Percentiles rank a stretch among this genome's conserved stretches.
phyloP scores from a whole-genome alignment of 116 monocot species.

The Cymodocea nodosa region DNA sequence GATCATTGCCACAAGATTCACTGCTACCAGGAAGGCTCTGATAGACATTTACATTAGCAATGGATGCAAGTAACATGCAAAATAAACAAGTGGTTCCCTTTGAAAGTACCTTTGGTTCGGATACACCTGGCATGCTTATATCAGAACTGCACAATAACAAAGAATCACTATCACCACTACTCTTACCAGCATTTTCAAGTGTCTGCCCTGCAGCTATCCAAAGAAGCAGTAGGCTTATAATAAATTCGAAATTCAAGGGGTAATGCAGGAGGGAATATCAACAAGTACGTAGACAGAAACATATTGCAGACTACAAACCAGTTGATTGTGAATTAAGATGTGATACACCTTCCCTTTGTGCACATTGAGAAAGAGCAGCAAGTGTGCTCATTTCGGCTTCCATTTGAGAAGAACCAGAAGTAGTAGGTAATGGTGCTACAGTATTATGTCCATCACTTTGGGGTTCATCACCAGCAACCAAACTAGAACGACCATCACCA shows the following conservation, averaged over 20 bases:
- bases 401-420: neutral
- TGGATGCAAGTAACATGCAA: neutral
- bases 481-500: neutral
- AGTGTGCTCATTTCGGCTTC: neutral
- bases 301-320: neutral
- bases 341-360: neutral
- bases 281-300: neutral
- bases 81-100: neutral
- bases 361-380: neutral
- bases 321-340: neutral
- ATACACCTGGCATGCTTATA: neutral
- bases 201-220: neutral
- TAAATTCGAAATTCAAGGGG: too few species aligned
- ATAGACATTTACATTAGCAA: neutral
- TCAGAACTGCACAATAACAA: neutral
- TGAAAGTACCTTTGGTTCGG: slow-evolving; percentile 1
- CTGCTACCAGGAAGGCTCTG: neutral
- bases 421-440: neutral
- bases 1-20: neutral
- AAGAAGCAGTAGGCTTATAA: neutral
- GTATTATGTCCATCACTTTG: neutral
- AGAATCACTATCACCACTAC: neutral
- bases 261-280: neutral
- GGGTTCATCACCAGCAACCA: neutral
- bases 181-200: neutral